phyloP scores from a whole-genome alignment of 2,329 filamentous ascomycete species.

The Teratosphaeria zuluensis region DNA sequence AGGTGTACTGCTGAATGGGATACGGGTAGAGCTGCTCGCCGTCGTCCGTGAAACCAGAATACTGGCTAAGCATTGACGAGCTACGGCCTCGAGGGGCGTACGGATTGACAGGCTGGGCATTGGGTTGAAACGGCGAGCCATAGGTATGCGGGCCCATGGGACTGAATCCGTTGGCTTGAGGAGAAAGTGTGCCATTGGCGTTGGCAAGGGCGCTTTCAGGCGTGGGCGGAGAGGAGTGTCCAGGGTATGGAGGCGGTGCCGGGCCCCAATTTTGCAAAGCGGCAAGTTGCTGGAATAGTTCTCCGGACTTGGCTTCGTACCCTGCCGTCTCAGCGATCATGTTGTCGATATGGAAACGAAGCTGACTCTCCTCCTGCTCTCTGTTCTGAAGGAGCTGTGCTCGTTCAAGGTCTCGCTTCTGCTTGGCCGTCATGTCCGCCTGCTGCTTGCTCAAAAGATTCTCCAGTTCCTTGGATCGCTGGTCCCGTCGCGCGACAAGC shows the following conservation, averaged over 20 bases:
- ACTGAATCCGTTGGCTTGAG: slow-evolving; percentile 14
- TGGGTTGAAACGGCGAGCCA: slow-evolving; percentile 16
- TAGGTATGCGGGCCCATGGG: slow-evolving; percentile 13
- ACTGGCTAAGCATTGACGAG: slow-evolving; percentile 43
- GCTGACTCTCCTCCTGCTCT: slow-evolving; percentile 30
- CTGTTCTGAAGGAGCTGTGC: slow-evolving; percentile 18
- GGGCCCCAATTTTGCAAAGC: slow-evolving; percentile 19
- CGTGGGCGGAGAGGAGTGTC: slow-evolving; percentile 37
- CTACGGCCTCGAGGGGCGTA: slow-evolving; percentile 33
- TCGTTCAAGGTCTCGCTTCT: slow-evolving; percentile 25
- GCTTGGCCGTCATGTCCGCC: slow-evolving; percentile 29
- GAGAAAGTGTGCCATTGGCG: slow-evolving; percentile 27
- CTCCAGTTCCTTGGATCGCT: slow-evolving; percentile 63
- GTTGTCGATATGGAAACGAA: slow-evolving; percentile 29
- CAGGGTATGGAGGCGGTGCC: slow-evolving; percentile 11
- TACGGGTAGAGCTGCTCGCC: slow-evolving; percentile 10
- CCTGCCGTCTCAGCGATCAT: slow-evolving; percentile 28
- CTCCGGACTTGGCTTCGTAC: slow-evolving; percentile 30
- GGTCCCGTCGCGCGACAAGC: slow-evolving; percentile 59
- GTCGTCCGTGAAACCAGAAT: slow-evolving; percentile 41
- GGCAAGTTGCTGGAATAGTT: slow-evolving; percentile 29
- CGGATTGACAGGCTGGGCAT: slow-evolving; percentile 7
- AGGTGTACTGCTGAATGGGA: slow-evolving; percentile 13
- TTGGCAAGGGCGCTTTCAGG: slow-evolving; percentile 52
- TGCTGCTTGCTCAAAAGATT: slow-evolving; percentile 62